Percentiles rank a stretch among this genome's conserved stretches.
Conservation (phyloP, 345 rosid genomes). For the Salix exigua region DNA sequence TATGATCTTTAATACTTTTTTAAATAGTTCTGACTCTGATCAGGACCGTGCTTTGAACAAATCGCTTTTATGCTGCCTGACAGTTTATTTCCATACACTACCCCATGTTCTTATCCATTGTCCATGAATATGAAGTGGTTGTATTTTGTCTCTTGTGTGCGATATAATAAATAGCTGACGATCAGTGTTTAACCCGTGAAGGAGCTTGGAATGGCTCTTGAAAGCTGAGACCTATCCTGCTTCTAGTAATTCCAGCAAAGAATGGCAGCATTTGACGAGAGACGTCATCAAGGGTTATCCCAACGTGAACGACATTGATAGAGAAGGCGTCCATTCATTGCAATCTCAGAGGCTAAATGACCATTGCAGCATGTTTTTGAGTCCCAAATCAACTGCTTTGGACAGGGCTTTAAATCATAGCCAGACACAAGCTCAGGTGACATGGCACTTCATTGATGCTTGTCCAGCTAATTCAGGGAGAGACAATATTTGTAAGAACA, state of each 20-base stretch:
- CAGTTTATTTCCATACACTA: not conserved
- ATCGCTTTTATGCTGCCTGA: not conserved
- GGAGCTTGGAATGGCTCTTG: slow-evolving; percentile 72
- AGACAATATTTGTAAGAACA: slow-evolving; percentile 15
- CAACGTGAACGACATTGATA: slow-evolving; percentile 12
- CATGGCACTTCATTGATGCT: slow-evolving; percentile 58
- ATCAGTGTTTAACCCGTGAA: slow-evolving; percentile 37
- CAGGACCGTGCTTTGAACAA: not conserved
- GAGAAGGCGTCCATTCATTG: slow-evolving; percentile 19
- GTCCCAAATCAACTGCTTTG: slow-evolving; percentile 33
- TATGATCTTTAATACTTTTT: not conserved
- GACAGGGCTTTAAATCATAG: slow-evolving; percentile 29
- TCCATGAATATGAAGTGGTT: not conserved
- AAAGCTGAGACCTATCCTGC: slow-evolving; percentile 45
- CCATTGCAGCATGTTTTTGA: slow-evolving; percentile 23
- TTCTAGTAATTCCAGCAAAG: slow-evolving; percentile 36
- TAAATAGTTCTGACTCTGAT: not conserved
- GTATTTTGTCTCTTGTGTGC: not conserved
- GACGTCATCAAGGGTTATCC: slow-evolving; percentile 20
- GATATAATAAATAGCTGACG: not conserved
- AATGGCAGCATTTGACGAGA: slow-evolving; percentile 35
- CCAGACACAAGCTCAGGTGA: slow-evolving; percentile 45
- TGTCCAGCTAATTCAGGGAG: slow-evolving; percentile 34
- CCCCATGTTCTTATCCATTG: not conserved
- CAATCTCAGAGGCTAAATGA: slow-evolving; percentile 31